Conservation (phyloP, 176 grass and related monocot genomes). For the Melocanna baccifera region DNA sequence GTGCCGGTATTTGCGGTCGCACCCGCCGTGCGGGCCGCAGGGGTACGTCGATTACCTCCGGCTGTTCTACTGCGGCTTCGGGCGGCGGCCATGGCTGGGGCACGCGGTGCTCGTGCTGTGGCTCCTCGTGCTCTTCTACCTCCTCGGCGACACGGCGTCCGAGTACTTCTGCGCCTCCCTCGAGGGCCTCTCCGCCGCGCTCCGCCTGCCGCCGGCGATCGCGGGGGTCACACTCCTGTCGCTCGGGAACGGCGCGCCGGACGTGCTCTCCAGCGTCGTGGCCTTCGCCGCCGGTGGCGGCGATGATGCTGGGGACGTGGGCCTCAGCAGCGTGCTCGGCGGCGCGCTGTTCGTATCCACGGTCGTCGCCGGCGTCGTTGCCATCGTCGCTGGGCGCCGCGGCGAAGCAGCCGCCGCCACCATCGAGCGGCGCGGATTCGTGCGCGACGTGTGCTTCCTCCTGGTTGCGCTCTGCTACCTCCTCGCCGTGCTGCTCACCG, state of each 20-base stretch:
- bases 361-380: conserved; percentile 63
- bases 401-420: not conserved
- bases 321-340: conserved; percentile 64
- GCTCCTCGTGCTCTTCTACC: conserved; percentile 78
- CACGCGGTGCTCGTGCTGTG: conserved; percentile 37
- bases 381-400: not conserved
- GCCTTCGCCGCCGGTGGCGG: conserved; percentile 44
- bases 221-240: conserved; percentile 80
- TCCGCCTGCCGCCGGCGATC: conserved; percentile 62
- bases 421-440: conserved; percentile 54
- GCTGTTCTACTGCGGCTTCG: conserved; percentile 61
- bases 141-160: conserved; percentile 83
- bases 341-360: conserved; percentile 77
- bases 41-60: conserved; percentile 72
- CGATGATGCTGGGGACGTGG: conserved; percentile 45
- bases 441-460: conserved; percentile 67
- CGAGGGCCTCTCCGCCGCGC: conserved; percentile 43
- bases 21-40: conserved; percentile 41
- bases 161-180: conserved; percentile 72
- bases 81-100: conserved; percentile 35
- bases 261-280: conserved; percentile 81
- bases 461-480: conserved; percentile 59
- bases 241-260: conserved; percentile 75
- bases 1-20: conserved; percentile 49
- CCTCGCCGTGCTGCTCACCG: conserved; percentile 54